Percentiles rank a stretch among this genome's conserved stretches.
These are phyloP conservation scores for Solanum aculeatissimum DNA, from an alignment of 305 asterid genomes.

Conservation along the genomic window DNA sequence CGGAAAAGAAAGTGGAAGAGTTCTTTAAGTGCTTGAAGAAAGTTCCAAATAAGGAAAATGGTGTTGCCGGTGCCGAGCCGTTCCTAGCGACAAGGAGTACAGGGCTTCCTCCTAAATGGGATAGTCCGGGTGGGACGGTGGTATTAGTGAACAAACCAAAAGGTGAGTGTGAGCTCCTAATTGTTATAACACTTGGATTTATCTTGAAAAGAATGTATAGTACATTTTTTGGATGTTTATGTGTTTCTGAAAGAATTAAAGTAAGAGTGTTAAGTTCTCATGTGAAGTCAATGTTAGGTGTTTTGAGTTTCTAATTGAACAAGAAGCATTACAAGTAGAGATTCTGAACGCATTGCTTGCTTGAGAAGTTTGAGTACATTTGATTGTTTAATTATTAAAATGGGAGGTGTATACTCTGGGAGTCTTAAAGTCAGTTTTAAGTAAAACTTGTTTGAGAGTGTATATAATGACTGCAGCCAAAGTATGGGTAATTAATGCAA, in stretches of 20 bases:
- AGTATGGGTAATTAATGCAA: not conserved
- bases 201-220: not conserved
- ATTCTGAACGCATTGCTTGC: not conserved
- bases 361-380: not conserved
- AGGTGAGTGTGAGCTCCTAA: slow-evolving; percentile 32
- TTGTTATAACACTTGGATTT: not conserved
- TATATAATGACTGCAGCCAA: not conserved
- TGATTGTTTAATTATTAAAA: not conserved
- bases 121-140: slow-evolving; percentile 76
- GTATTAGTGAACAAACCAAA: slow-evolving; percentile 86
- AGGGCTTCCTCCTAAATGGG: slow-evolving; percentile 95
- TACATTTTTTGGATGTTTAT: not conserved
- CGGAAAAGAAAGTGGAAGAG: slow-evolving; percentile 89
- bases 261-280: not conserved
- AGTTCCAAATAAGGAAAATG: slow-evolving; percentile 44
- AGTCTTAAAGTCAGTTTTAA: not conserved
- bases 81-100: slow-evolving; percentile 61
- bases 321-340: not conserved
- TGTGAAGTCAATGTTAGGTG: not conserved
- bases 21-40: slow-evolving; percentile 94
- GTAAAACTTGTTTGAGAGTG: not conserved
- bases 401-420: not conserved
- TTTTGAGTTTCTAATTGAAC: not conserved
- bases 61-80: slow-evolving; percentile 32
- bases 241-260: not conserved